Base-by-base conservation (phyloP, 108 stramenopile species). In the Pseudonitzschia delicatissima region DNA sequence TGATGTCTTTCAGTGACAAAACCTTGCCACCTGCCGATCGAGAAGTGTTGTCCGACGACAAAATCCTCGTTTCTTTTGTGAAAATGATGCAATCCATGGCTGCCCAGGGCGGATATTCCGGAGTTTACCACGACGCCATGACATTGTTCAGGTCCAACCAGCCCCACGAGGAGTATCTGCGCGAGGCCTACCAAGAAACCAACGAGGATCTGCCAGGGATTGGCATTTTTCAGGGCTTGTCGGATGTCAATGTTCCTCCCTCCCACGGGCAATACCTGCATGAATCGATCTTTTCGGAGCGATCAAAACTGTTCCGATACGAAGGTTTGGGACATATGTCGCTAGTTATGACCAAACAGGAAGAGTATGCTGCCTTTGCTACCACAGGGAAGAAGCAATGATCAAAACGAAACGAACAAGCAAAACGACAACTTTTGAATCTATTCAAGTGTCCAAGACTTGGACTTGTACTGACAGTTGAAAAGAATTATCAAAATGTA, bases 261-360 rank as follows among this genome's bases (percentile, higher is more conserved):
- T 55, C 53, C 32, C 53, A 55, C 32, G 53, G 29, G 31, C 23
- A 33, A 55, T 33, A 17, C 31, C 29, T 55, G 7, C 31, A 55
- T 17, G 12, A 2, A 25, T 55, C 50, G 17, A 33, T 55, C 31
- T 55, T 55, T 3, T 17, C 4, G 9, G 32, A 33, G 53, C 53
- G 31, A 32, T 55, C 53, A n/a, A 27, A 55, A 33, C n/a, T 55
- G n/a, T 33, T 55, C 11, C 12, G 7, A 33, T 55, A 55, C 53
- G 53, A 55, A 13, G 53, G n/a, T 12, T 29, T 55, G 9, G 53
- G 53, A 3, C 53, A 55, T 27, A n/a, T 55, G 17, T 55, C 53
- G 32, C 11, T n/a, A 17, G 12, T 55, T 28, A 8, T n/a, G 29
- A 27, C 12, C 9, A 55, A 55, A 28, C n/a, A 27, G 53, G 53